phyloP scores from a whole-genome alignment of 2,329 filamentous ascomycete species.

The Aspergillus pseudoviridinutans region DNA sequence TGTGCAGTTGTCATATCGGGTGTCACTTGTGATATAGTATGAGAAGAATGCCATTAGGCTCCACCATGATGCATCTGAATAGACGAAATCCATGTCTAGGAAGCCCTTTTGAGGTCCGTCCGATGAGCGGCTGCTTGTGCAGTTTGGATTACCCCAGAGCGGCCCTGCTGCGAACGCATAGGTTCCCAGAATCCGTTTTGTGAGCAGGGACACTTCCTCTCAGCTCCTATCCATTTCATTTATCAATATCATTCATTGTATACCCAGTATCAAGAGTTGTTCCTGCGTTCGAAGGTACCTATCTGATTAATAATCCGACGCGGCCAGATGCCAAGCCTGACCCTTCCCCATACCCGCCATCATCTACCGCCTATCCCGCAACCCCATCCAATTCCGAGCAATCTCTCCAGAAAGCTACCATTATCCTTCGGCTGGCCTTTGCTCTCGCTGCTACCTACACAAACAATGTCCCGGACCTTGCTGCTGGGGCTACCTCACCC shows the following conservation, averaged over 20 bases:
- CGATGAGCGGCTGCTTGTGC: constrained; percentile 4
- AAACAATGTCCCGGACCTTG: constrained; percentile 33
- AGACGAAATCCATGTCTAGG: neutral
- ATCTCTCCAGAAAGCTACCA: constrained; percentile 5
- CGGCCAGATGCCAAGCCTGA: constrained; percentile 26
- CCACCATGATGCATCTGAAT: neutral
- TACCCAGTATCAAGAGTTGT: neutral
- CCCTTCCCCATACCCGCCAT: constrained; percentile 28
- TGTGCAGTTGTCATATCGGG: neutral
- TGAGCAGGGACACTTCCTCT: neutral
- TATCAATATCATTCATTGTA: neutral
- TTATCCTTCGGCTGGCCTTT: constrained; percentile 4
- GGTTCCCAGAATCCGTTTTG: neutral
- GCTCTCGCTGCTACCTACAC: constrained; percentile 8
- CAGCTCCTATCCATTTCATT: neutral
- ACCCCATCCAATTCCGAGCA: constrained; percentile 5
- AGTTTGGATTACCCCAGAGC: constrained; percentile 4
- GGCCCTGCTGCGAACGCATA: neutral
- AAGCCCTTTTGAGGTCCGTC: constrained; percentile 5
- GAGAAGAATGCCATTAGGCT: neutral
- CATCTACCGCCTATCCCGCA: constrained; percentile 10
- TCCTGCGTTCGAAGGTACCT: neutral
- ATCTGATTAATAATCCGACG: constrained; percentile 14
- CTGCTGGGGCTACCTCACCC: constrained; percentile 34
- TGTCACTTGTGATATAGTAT: neutral